Evolutionary conservation across 495 filamentous ascomycete genomes (phyloP), one percentile per base, ranked within the genome.

Genomic region (Hypoxylon rickii): DNA sequence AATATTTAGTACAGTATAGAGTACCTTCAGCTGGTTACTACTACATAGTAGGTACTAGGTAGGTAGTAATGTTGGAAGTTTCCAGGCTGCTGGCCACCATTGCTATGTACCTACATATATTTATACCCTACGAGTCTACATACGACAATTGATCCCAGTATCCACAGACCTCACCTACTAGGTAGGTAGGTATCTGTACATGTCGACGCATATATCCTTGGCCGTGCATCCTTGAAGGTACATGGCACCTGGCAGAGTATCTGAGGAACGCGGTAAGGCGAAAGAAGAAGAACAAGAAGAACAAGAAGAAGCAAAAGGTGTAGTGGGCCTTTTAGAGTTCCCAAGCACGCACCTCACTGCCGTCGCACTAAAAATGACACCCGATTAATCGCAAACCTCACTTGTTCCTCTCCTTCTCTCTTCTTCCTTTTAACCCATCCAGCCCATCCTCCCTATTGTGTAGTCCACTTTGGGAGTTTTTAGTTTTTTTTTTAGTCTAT

Each of bases 341-440:
- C 46, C 29, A 55, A 61, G 55, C 55, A 58, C 51, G 51, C 51
- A 51, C 41, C 46, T 51, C 59, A 62, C 52, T 62, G 59, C 59
- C 59, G 59, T 62, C 59, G 59, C 59, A 62, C 59, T 62, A 62
- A 62, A 62, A 57, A 57, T 57, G 59, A 62, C 59, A 62, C 52
- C 53, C 52, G 59, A 62, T 62, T 57, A 57, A 62, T 62, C 59
- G 59, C 59, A 62, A 48, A 57, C 59, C 47, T 62, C 59, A 57
- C 44, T 48, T 49, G 47, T 57, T 62, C 54, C 52, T 47, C 37
- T 62, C 47, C 44, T 45, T 62, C 53, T 46, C 37, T 24, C 39
- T 33, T 39, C 38, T 53, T 44, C 55, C 57, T n/a, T 17, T 36
- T 10, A 3, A 12, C 4, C 32, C 4, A 12, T 3, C 13, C n/a